Conservation (phyloP, 257 asterid species). For the Ligustrum vulgare region DNA sequence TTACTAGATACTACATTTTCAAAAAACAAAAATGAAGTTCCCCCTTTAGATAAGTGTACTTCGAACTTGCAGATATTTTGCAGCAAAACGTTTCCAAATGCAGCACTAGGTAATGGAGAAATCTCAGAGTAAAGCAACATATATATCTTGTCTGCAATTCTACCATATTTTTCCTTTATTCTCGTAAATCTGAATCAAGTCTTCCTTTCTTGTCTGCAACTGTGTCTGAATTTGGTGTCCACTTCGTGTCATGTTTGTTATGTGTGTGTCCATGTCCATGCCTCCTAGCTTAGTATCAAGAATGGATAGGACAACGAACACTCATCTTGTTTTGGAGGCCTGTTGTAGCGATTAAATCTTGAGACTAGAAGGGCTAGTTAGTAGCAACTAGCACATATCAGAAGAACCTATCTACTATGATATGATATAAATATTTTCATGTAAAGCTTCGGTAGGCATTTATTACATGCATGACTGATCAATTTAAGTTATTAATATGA, state of each 20-base stretch:
- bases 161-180: background rate
- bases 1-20: background rate
- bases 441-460: background rate
- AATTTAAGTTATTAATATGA: background rate
- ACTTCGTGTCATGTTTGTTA: too few relatives aligned
- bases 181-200: background rate
- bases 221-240: too few relatives aligned
- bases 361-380: background rate
- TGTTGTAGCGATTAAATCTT: background rate
- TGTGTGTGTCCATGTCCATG: background rate
- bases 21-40: background rate
- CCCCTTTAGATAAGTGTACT: background rate
- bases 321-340: background rate
- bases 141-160: slow-evolving; percentile 6
- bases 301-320: background rate
- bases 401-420: background rate
- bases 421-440: background rate
- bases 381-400: background rate
- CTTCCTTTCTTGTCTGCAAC: background rate
- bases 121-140: background rate
- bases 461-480: background rate
- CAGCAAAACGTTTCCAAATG: slow-evolving; percentile 6
- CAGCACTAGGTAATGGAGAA: background rate
- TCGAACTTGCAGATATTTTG: slow-evolving; percentile 6
- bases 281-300: background rate